Evolutionary conservation across 495 filamentous ascomycete genomes (phyloP), one percentile per base, ranked within the genome.

Genomic region (Jackrogersella minutella): DNA sequence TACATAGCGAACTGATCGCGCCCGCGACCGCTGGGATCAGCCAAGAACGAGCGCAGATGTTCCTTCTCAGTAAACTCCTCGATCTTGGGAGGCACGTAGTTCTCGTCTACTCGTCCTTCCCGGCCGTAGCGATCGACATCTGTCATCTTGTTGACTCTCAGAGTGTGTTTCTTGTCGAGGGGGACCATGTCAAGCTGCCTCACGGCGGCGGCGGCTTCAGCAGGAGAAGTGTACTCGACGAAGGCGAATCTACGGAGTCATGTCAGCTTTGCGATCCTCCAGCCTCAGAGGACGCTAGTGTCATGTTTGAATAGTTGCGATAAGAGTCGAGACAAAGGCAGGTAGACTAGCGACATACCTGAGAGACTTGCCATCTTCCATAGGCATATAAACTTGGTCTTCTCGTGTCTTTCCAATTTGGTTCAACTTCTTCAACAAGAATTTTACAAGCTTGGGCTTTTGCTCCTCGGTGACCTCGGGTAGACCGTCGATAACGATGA

Each of bases 71-170:
- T 80, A 79, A 97, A 98, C 1, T 86, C 82, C 59, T 93, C 90
- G 58, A 94, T 85, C 58, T 84, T 70, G 31, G 95, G 94, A 5
- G 90, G 82, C 24, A 85, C 84, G 76, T 97, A 97, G 64, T 92
- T 88, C 71, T 99, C 95, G 54, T 96, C 88, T 70, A 99, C 86
- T 30, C 92, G 88, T 64, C 96, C 95, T 80, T 97, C 94, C 13
- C 93, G 86, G 24, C 95, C 95, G 78, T 93, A 99, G 60, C 94
- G 90, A 68, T 98, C 95, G 69, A 99, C 91, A 77, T 99, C 95
- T 72, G 94, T 97, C 73, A 99, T 82, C 79, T 99, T 99, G 86
- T 99, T 99, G 72, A 98, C 93, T 64, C 87, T 84, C 62, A 99
- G 86, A 17, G 90, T 96, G 84, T 99, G 93, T 81, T 87, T 97